These are phyloP conservation scores for Datisca glomerata DNA, from an alignment of 306 rosid species.

Conservation along the genomic window DNA sequence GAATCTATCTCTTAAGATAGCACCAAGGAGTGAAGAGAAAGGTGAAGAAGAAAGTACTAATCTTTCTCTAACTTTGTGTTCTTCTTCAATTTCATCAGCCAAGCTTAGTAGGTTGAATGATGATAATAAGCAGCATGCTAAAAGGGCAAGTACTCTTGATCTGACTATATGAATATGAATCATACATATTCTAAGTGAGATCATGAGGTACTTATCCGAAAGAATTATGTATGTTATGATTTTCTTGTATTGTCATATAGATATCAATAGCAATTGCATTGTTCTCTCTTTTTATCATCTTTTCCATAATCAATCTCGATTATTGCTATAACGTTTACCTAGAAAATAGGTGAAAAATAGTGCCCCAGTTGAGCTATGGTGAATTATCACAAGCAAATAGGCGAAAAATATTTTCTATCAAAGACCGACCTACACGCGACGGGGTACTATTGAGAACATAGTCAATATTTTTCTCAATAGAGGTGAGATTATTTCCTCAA, in stretches of 20 bases:
- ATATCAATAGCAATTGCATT: too few species aligned
- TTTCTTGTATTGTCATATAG: neutral
- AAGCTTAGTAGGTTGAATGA: conserved; percentile 24
- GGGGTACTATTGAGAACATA: too few species aligned
- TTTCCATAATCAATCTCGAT: too few species aligned
- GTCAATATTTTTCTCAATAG: too few species aligned
- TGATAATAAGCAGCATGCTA: conserved; percentile 11
- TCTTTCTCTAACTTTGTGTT: conserved; percentile 50
- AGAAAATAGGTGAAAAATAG: too few species aligned
- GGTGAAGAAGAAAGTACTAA: conserved; percentile 22
- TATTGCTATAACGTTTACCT: too few species aligned
- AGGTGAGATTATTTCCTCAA: too few species aligned
- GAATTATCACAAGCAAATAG: too few species aligned
- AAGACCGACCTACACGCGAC: too few species aligned
- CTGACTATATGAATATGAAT: conserved; percentile 74
- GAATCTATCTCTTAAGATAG: conserved; percentile 59
- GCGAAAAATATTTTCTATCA: too few species aligned
- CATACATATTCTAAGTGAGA: conserved; percentile 67
- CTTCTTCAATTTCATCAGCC: conserved; percentile 27
- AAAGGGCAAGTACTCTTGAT: conserved; percentile 54
- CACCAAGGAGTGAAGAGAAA: conserved; percentile 16
- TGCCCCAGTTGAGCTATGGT: too few species aligned
- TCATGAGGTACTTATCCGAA: conserved; percentile 42
- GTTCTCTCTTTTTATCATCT: too few species aligned
- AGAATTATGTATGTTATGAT: neutral